phyloP scores from a whole-genome alignment of 148 eudicot genomes.

The Salicornia ramosissima region DNA sequence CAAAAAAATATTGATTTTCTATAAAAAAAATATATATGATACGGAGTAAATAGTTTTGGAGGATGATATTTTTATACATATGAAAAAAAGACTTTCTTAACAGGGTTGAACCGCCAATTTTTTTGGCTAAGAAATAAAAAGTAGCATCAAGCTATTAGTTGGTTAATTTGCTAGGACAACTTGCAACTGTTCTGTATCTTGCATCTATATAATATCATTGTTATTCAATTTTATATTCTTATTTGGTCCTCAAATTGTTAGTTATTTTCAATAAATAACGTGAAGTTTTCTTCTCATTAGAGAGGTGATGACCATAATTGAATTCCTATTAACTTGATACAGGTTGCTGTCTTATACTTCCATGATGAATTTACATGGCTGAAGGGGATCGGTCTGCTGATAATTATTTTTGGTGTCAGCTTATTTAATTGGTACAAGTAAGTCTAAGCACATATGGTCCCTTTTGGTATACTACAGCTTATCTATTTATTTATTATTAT shows the following conservation, averaged over 20 bases:
- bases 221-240: background rate
- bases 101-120: no score
- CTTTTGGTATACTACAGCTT: background rate
- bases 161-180: no score
- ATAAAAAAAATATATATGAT: no score
- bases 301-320: background rate
- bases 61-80: no score
- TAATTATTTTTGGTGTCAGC: conserved; percentile 82
- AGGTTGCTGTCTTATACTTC: conserved; percentile 98
- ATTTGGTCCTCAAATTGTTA: background rate
- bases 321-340: conserved; percentile 15
- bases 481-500: background rate
- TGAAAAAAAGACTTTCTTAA: no score
- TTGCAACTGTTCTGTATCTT: no score
- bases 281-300: background rate
- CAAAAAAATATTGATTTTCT: no score
- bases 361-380: conserved; percentile 93
- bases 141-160: no score
- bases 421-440: conserved; percentile 97
- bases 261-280: background rate
- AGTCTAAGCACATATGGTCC: conserved; percentile 32
- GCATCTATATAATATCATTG: no score
- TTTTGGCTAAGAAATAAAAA: no score
- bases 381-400: conserved; percentile 82
- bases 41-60: no score